Percentiles rank a stretch among this genome's conserved stretches.
phyloP scores from a whole-genome alignment of 345 rosid species.

The Clarkia xantiana region DNA sequence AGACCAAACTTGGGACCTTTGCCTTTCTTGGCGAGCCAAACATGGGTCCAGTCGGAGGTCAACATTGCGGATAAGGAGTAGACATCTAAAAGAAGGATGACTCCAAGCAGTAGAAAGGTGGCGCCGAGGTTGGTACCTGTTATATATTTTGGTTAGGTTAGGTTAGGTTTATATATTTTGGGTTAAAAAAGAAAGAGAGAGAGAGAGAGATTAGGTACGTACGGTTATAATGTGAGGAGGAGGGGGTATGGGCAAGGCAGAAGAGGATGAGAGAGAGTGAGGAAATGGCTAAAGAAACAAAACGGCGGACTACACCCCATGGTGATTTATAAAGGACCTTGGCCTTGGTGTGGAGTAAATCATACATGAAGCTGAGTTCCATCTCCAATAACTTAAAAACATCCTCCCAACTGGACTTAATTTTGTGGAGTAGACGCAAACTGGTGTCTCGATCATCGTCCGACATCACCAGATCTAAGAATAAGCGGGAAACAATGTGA shows the following conservation, averaged over 20 bases:
- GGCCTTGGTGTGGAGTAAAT: conserved; percentile 33
- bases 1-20: not conserved
- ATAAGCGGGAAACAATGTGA: conserved; percentile 22
- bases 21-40: not conserved
- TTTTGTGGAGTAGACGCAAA: not conserved
- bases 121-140: conserved; percentile 1
- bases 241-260: not conserved
- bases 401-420: not conserved
- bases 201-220: no score
- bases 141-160: not conserved
- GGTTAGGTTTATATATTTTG: no score
- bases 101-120: conserved; percentile 8
- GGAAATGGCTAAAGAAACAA: conserved; percentile 4
- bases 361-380: conserved; percentile 33
- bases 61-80: not conserved
- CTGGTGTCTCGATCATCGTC: conserved; percentile 8
- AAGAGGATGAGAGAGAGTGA: conserved; percentile 4
- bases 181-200: no score
- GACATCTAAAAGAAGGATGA: conserved; percentile 11
- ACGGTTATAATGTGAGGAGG: no score
- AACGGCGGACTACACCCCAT: conserved; percentile 12
- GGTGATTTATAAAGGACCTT: conserved; percentile 7
- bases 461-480: conserved; percentile 22
- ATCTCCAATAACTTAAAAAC: conserved; percentile 24
- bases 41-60: conserved; percentile 8